Conservation (phyloP, 2,329 filamentous ascomycete species). For the Talaromyces pinophilus region DNA sequence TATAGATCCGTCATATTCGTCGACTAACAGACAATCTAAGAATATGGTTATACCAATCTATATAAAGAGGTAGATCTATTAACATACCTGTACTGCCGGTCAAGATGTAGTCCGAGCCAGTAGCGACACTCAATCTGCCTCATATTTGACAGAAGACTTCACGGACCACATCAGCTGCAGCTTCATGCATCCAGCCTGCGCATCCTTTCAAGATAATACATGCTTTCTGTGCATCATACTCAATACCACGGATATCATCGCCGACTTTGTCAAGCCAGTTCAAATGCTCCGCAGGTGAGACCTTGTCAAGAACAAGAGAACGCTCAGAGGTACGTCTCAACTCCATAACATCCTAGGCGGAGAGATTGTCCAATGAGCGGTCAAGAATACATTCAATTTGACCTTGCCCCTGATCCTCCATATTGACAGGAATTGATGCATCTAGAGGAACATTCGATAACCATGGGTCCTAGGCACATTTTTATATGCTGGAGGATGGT, state of each 20-base stretch:
- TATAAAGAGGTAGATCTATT: neutral
- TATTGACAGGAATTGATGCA: too few relatives aligned
- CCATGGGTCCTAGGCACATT: neutral
- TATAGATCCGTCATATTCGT: neutral
- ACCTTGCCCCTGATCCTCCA: neutral
- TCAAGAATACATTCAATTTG: neutral
- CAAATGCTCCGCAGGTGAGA: neutral
- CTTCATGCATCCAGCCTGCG: neutral
- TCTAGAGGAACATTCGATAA: too few relatives aligned
- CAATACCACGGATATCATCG: neutral
- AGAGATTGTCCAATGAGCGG: conserved; percentile 11
- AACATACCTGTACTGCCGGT: neutral
- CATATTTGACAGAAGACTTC: too few relatives aligned
- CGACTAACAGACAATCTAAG: neutral
- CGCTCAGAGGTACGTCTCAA: conserved; percentile 7
- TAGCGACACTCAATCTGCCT: neutral
- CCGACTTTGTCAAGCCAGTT: neutral
- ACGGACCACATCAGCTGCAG: too few relatives aligned
- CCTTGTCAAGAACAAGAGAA: conserved; percentile 12
- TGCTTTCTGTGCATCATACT: neutral
- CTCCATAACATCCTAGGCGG: conserved; percentile 6
- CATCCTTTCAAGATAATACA: neutral
- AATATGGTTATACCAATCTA: neutral
- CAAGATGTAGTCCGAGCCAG: neutral
- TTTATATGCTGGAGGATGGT: conserved; percentile 16